These are phyloP conservation scores for Dissophora globulifera DNA, from an alignment of 192 early-diverging fungal genomes.

Conservation along the genomic window DNA sequence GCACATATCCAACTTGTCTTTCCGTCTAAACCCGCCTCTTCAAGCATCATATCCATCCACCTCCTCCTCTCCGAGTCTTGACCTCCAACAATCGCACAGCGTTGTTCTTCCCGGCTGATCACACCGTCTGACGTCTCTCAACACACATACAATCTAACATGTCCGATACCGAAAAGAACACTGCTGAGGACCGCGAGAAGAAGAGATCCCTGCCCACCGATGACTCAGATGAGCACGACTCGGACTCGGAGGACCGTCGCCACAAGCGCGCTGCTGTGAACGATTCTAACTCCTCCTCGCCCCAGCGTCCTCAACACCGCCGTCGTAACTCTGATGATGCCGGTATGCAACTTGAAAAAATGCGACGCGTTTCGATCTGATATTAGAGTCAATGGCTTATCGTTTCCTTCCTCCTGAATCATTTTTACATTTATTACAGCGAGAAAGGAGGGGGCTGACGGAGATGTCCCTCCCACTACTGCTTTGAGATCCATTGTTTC, in stretches of 20 bases:
- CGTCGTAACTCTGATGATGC: conserved; percentile 53
- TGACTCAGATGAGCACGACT: conserved; percentile 56
- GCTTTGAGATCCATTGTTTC: conserved; percentile 68
- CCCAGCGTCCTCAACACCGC: conserved; percentile 52
- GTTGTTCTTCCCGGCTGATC: not conserved
- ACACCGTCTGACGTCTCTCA: conserved; percentile 4
- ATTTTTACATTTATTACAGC: not conserved
- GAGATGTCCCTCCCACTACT: conserved; percentile 52
- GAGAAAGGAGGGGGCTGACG: conserved; percentile 41
- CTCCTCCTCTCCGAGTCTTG: not conserved
- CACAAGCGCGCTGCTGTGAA: conserved; percentile 59
- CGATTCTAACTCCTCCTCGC: conserved; percentile 51
- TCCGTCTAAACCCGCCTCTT: conserved; percentile 17
- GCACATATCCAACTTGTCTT: conserved; percentile 1
- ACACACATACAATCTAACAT: conserved; percentile 11
- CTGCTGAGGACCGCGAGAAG: conserved; percentile 51
- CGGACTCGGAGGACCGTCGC: conserved; percentile 52
- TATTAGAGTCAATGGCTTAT: too few species aligned
- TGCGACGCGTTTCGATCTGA: too few species aligned
- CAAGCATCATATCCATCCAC: conserved; percentile 18
- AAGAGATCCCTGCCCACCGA: conserved; percentile 58
- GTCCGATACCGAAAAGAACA: conserved; percentile 49
- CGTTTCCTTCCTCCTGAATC: conserved; percentile 2
- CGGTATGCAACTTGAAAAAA: too few species aligned
- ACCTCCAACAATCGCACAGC: conserved; percentile 1